phyloP scores from a whole-genome alignment of 805 yeast species.

The Saccharomycopsis sp. region DNA sequence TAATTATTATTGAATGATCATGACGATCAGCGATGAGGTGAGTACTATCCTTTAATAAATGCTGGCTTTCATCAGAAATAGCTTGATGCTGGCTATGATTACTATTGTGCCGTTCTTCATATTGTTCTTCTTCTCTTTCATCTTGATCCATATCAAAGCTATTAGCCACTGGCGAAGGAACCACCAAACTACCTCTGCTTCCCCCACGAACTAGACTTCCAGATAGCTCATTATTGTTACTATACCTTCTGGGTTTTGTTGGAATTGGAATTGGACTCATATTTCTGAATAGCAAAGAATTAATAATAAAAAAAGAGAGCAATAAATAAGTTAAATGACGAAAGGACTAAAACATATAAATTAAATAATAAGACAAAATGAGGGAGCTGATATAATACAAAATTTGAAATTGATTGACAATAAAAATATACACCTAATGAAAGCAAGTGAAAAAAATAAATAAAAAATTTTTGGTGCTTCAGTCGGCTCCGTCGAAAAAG shows the following conservation, averaged over 20 bases:
- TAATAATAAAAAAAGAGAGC: too few relatives aligned
- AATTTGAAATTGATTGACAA: too few relatives aligned
- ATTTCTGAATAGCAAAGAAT: too few relatives aligned
- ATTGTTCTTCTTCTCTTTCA: background rate
- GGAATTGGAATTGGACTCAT: conserved; percentile 12
- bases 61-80: background rate
- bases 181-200: conserved; percentile 6
- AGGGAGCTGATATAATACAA: too few relatives aligned
- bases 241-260: conserved; percentile 2
- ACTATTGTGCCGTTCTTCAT: background rate
- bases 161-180: conserved; percentile 8
- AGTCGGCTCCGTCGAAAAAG: too few relatives aligned
- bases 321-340: too few relatives aligned
- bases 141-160: conserved; percentile 1
- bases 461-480: too few relatives aligned
- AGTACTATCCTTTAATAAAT: background rate
- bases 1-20: background rate
- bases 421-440: too few relatives aligned
- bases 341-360: too few relatives aligned
- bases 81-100: background rate
- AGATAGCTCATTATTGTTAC: conserved; percentile 8
- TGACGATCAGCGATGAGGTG: too few relatives aligned
- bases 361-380: too few relatives aligned
- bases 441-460: too few relatives aligned
- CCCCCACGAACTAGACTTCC: conserved; percentile 12